Evolutionary conservation across 805 yeast species (phyloP).

Genomic region (Myxozyma melibiosi): DNA sequence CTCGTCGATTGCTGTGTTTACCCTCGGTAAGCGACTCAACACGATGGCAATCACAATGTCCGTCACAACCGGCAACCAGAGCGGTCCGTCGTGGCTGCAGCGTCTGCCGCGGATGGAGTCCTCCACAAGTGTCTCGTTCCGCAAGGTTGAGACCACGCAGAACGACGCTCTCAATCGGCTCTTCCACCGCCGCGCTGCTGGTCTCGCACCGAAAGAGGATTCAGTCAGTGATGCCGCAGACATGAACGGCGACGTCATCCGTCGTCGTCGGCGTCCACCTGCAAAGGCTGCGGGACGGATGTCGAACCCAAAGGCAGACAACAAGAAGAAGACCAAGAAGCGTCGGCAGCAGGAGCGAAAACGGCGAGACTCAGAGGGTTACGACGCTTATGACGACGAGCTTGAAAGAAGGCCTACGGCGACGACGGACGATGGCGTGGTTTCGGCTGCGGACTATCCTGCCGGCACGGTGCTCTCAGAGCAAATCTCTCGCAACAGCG

Average conservation of each 20-base stretch:
- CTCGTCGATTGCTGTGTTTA: constrained; percentile 77
- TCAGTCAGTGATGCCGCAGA: constrained; percentile 8
- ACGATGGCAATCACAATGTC: constrained; percentile 93
- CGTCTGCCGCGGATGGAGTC: constrained; percentile 80
- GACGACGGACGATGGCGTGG: background rate
- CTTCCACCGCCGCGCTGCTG: constrained; percentile 17
- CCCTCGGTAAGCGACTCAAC: constrained; percentile 82
- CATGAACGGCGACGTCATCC: no score
- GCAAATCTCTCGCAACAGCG: background rate
- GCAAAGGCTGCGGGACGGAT: constrained; percentile 32
- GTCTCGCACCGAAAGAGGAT: background rate
- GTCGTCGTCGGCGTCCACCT: constrained; percentile 27
- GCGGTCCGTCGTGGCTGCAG: constrained; percentile 74
- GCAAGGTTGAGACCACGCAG: constrained; percentile 72
- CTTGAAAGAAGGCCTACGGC: background rate
- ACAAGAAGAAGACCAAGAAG: background rate
- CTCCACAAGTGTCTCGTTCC: constrained; percentile 78
- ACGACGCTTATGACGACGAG: background rate
- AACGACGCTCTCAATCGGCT: constrained; percentile 19
- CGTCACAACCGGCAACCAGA: constrained; percentile 69
- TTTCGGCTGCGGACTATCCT: constrained; percentile 15
- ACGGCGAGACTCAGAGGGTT: no score
- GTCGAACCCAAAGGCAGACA: constrained; percentile 13
- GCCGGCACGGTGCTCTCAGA: constrained; percentile 22
- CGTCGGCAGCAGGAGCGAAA: background rate